A percentile compares a stretch with the other conserved stretches of the same genome.
Conservation (phyloP, 2,329 filamentous ascomycete species). For the Botryosphaeria dothidea region DNA sequence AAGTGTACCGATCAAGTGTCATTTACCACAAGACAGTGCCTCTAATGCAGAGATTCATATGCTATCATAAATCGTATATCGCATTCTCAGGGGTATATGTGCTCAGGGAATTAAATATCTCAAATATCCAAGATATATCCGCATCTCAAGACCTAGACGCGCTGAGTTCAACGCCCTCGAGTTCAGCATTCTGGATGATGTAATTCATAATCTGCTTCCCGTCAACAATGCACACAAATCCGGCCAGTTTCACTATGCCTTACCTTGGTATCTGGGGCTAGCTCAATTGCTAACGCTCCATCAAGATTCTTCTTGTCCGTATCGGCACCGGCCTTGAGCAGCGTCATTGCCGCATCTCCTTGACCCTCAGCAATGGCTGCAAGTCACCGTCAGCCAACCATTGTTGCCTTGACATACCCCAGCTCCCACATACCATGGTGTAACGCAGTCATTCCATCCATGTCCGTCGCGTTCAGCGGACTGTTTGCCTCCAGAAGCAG, state of each 20-base stretch:
- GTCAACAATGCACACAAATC: neutral
- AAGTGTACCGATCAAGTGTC: too few species aligned
- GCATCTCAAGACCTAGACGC: neutral
- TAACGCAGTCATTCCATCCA: constrained; percentile 80
- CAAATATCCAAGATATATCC: too few species aligned
- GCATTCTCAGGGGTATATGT: too few species aligned
- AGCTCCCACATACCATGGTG: constrained; percentile 61
- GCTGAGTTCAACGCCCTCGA: constrained; percentile 74
- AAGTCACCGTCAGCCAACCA: neutral
- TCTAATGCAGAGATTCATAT: too few species aligned
- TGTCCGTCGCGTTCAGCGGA: constrained; percentile 80
- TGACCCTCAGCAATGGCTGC: constrained; percentile 69
- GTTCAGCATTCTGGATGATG: constrained; percentile 75
- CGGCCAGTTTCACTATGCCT: constrained; percentile 22
- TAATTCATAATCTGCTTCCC: constrained; percentile 52
- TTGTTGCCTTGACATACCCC: too few species aligned
- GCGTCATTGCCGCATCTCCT: constrained; percentile 76
- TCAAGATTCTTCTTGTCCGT: constrained; percentile 72
- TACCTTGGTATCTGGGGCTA: constrained; percentile 85
- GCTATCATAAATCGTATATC: too few species aligned
- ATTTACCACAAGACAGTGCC: too few species aligned
- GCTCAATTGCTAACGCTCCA: constrained; percentile 71
- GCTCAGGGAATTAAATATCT: too few species aligned
- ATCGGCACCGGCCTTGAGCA: constrained; percentile 85
- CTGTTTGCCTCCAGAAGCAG: constrained; percentile 75